Conservation (phyloP, 129 eudicot species). For the Saussurea involucrata region DNA sequence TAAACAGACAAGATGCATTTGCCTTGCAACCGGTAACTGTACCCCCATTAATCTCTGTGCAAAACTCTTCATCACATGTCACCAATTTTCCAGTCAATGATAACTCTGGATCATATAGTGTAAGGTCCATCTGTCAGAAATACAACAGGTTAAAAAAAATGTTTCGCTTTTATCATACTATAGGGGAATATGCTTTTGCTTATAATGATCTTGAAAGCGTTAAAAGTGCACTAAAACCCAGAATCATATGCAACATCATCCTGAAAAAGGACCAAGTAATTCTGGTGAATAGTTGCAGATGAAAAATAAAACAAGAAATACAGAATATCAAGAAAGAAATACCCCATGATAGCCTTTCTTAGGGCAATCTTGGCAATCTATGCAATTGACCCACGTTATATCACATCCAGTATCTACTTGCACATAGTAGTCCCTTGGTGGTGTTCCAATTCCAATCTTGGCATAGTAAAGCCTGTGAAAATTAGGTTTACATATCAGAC, state of each 20-base stretch:
- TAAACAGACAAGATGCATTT: conserved; percentile 56
- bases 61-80: conserved; percentile 52
- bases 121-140: conserved; percentile 65
- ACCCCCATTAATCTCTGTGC: conserved; percentile 55
- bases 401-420: conserved; percentile 95
- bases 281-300: background rate
- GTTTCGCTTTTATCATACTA: background rate
- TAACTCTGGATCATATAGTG: conserved; percentile 64
- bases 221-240: background rate
- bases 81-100: conserved; percentile 55
- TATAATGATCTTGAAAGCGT: background rate
- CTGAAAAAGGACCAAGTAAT: background rate
- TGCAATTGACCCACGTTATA: conserved; percentile 87
- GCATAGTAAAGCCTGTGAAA: conserved; percentile 78
- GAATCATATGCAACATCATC: background rate
- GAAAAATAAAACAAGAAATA: background rate
- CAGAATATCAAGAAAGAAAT: conserved; percentile 13
- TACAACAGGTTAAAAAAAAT: background rate
- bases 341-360: conserved; percentile 77
- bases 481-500: background rate
- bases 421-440: conserved; percentile 66
- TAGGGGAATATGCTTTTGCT: background rate
- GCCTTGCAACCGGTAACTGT: conserved; percentile 46
- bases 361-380: conserved; percentile 67
- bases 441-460: conserved; percentile 80